These are phyloP conservation scores for Ilyonectria sp. DNA, from an alignment of 2,329 filamentous ascomycete species.

Conservation along the genomic window DNA sequence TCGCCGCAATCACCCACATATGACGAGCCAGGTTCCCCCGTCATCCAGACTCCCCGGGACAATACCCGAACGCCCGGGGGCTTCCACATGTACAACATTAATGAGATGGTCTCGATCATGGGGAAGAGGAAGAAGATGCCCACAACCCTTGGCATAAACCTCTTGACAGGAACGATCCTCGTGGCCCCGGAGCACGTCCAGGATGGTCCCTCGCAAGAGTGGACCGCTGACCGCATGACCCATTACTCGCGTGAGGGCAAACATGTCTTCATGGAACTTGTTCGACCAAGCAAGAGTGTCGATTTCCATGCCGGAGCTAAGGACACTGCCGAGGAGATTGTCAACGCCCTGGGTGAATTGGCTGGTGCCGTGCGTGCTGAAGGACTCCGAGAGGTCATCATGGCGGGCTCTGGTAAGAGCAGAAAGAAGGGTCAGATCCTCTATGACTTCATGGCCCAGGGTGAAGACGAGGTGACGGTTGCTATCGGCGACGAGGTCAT, in stretches of 20 bases:
- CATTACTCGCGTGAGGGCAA: slow-evolving; percentile 99
- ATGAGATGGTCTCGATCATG: slow-evolving; percentile 97
- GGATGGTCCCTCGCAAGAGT: slow-evolving; percentile 90
- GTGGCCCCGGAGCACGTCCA: slow-evolving; percentile 88
- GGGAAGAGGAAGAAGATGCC: slow-evolving; percentile 99
- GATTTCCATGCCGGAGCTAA: slow-evolving; percentile 98
- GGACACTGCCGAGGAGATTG: slow-evolving; percentile 95
- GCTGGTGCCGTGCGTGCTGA: slow-evolving; percentile 89
- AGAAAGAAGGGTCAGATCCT: slow-evolving; percentile 90
- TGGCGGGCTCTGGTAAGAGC: slow-evolving; percentile 85
- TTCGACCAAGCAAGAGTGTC: slow-evolving; percentile 92
- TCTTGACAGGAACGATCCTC: slow-evolving; percentile 89
- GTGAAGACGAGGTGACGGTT: slow-evolving; percentile 96
- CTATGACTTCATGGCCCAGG: slow-evolving; percentile 97
- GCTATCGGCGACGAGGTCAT: slow-evolving; percentile 91
- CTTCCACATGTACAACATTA: slow-evolving; percentile 96
- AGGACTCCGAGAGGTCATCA: slow-evolving; percentile 86
- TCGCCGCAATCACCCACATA: slow-evolving; percentile 42
- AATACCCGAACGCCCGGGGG: slow-evolving; percentile 77
- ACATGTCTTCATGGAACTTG: slow-evolving; percentile 95
- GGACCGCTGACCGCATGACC: slow-evolving; percentile 95
- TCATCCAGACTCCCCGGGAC: slow-evolving; percentile 52
- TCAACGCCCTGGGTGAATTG: slow-evolving; percentile 88
- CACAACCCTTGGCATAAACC: slow-evolving; percentile 94
- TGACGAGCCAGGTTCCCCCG: slow-evolving; percentile 41